Evolutionary conservation across 1,139 yeast species (phyloP).

Genomic region (Casaregolazyma lundiana): DNA sequence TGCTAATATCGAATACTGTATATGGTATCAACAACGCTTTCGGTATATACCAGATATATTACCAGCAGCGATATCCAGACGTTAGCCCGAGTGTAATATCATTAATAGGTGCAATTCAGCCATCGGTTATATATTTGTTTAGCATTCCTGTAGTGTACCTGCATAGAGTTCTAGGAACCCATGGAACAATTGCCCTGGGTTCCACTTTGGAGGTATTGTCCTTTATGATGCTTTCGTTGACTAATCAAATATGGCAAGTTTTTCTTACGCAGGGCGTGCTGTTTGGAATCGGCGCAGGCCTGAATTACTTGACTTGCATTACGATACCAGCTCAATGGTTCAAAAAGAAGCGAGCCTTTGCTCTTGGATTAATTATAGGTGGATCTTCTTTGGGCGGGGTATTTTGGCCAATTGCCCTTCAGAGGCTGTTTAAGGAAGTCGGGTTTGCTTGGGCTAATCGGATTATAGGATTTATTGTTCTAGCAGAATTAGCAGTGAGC

Average conservation of each 20-base stretch:
- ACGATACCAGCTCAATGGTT: slow-evolving; percentile 44
- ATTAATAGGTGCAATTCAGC: slow-evolving; percentile 52
- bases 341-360: slow-evolving; percentile 49
- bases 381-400: slow-evolving; percentile 67
- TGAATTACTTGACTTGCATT: slow-evolving; percentile 26
- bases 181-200: slow-evolving; percentile 36
- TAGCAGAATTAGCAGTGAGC: slow-evolving; percentile 38
- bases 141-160: slow-evolving; percentile 45
- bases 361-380: slow-evolving; percentile 52
- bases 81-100: slow-evolving; percentile 38
- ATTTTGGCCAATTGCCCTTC: slow-evolving; percentile 44
- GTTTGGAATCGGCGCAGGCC: slow-evolving; percentile 47
- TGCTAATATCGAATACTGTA: slow-evolving; percentile 24
- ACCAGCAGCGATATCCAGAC: slow-evolving; percentile 43
- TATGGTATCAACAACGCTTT: slow-evolving; percentile 50
- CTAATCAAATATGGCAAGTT: slow-evolving; percentile 48
- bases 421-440: slow-evolving; percentile 35
- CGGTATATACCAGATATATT: slow-evolving; percentile 57
- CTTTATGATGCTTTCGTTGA: slow-evolving; percentile 48
- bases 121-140: slow-evolving; percentile 44
- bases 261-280: slow-evolving; percentile 50
- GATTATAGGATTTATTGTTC: slow-evolving; percentile 41
- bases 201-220: slow-evolving; percentile 45
- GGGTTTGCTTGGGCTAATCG: slow-evolving; percentile 53
- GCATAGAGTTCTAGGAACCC: slow-evolving; percentile 44